A percentile compares a stretch with the other conserved stretches of the same genome.
phyloP scores from a whole-genome alignment of 2,329 filamentous ascomycete species.

The Botryotinia convoluta region DNA sequence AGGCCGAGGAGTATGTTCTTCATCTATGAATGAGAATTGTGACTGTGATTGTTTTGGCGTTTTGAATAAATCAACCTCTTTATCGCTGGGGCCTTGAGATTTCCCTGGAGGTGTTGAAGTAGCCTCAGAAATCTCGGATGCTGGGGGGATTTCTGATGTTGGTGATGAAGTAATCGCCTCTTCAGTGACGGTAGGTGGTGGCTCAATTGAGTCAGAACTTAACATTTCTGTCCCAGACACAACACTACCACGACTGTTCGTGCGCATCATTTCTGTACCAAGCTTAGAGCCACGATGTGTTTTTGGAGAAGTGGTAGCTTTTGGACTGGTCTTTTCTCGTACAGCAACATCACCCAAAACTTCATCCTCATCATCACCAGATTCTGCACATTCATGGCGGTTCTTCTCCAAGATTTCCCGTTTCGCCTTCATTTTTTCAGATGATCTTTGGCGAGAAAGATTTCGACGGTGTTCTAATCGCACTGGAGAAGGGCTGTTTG shows the following conservation, averaged over 20 bases:
- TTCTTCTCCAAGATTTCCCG: conserved; percentile 73
- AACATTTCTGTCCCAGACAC: conserved; percentile 32
- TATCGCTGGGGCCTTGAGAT: conserved; percentile 27
- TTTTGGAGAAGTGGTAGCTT: conserved; percentile 49
- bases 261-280: conserved; percentile 96
- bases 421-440: conserved; percentile 72
- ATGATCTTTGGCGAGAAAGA: conserved; percentile 58
- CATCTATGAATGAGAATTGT: conserved; percentile 17
- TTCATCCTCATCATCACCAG: conserved; percentile 92
- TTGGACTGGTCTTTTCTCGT: conserved; percentile 41
- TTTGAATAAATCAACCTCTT: conserved; percentile 32
- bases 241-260: conserved; percentile 87
- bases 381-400: conserved; percentile 73
- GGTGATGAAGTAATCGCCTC: neutral
- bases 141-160: conserved; percentile 27
- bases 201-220: conserved; percentile 24
- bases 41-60: conserved; percentile 33
- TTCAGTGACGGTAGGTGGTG: conserved; percentile 34
- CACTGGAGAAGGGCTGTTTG: conserved; percentile 63
- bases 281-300: conserved; percentile 79
- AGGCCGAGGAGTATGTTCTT: conserved; percentile 14
- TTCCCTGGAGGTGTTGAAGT: conserved; percentile 34
- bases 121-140: conserved; percentile 31
- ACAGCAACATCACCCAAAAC: conserved; percentile 64
- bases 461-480: conserved; percentile 48